Conservation (phyloP, 1,139 yeast genomes). For the Taiozyma sp. region DNA sequence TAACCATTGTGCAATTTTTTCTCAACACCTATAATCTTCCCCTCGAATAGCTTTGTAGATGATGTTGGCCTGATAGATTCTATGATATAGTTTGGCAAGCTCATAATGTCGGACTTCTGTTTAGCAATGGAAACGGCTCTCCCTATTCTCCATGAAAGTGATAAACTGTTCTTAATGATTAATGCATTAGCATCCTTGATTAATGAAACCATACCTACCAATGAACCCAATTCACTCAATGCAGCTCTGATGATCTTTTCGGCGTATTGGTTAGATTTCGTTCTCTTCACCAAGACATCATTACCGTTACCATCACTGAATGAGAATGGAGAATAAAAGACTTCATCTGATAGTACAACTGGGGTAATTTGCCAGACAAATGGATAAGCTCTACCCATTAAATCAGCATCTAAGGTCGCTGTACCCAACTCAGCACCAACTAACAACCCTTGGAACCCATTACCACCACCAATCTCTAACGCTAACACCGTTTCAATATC, state of each 20-base stretch:
- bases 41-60: slow-evolving; percentile 35
- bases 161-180: slow-evolving; percentile 23
- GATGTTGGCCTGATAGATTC: slow-evolving; percentile 28
- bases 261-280: slow-evolving; percentile 30
- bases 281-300: slow-evolving; percentile 32
- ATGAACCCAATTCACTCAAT: slow-evolving; percentile 35
- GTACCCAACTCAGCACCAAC: slow-evolving; percentile 23
- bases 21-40: slow-evolving; percentile 41
- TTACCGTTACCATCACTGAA: slow-evolving; percentile 44
- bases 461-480: slow-evolving; percentile 42
- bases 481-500: slow-evolving; percentile 33
- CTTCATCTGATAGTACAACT: slow-evolving; percentile 22
- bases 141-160: slow-evolving; percentile 46
- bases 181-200: slow-evolving; percentile 13
- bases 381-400: slow-evolving; percentile 47
- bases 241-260: slow-evolving; percentile 40
- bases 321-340: slow-evolving; percentile 32
- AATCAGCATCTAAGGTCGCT: slow-evolving; percentile 35
- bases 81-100: slow-evolving; percentile 33
- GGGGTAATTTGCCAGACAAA: slow-evolving; percentile 38
- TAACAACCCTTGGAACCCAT: slow-evolving; percentile 37
- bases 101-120: slow-evolving; percentile 31
- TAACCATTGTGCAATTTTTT: slow-evolving; percentile 39
- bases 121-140: slow-evolving; percentile 37
- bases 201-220: slow-evolving; percentile 32